These are phyloP conservation scores for Nitzschia sp. DNA, from an alignment of 108 stramenopile species.

Conservation along the genomic window DNA sequence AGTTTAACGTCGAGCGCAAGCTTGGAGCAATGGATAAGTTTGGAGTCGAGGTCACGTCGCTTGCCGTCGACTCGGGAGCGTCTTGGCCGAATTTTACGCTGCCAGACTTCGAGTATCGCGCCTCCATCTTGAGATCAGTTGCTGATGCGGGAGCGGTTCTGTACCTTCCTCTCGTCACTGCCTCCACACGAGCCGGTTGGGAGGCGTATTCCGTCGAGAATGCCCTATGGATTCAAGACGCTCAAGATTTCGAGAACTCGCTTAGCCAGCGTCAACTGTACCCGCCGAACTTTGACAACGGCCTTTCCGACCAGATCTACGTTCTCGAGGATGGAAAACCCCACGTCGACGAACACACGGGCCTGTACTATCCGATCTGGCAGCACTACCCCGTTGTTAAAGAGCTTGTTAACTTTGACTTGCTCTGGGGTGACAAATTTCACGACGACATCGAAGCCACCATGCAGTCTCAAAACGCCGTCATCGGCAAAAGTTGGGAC, in stretches of 20 bases:
- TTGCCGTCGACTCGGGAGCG: not conserved
- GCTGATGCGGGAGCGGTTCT: conserved; percentile 1
- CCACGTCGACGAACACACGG: not conserved
- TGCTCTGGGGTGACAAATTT: not conserved
- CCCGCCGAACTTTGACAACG: not conserved
- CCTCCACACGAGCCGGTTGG: conserved; percentile 2
- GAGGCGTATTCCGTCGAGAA: conserved; percentile 22
- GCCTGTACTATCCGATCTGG: conserved; percentile 20
- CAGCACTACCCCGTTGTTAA: conserved; percentile 4
- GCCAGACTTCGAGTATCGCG: conserved; percentile 10
- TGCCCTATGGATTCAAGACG: conserved; percentile 13
- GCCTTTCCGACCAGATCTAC: conserved; percentile 1
- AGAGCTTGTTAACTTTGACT: conserved; percentile 17
- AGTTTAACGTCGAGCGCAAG: conserved; percentile 16
- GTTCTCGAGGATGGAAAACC: not conserved
- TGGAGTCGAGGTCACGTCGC: conserved; percentile 14
- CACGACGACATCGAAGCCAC: not conserved
- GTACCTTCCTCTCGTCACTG: conserved; percentile 11
- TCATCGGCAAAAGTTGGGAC: conserved; percentile 5
- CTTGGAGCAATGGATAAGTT: conserved; percentile 15
- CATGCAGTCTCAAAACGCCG: not conserved
- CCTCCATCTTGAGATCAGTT: not conserved
- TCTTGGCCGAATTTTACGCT: conserved; percentile 14
- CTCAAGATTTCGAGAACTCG: not conserved
- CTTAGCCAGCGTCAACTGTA: not conserved